phyloP scores from a whole-genome alignment of 352 stramenopile species.

The Paralagenidium karlingii region DNA sequence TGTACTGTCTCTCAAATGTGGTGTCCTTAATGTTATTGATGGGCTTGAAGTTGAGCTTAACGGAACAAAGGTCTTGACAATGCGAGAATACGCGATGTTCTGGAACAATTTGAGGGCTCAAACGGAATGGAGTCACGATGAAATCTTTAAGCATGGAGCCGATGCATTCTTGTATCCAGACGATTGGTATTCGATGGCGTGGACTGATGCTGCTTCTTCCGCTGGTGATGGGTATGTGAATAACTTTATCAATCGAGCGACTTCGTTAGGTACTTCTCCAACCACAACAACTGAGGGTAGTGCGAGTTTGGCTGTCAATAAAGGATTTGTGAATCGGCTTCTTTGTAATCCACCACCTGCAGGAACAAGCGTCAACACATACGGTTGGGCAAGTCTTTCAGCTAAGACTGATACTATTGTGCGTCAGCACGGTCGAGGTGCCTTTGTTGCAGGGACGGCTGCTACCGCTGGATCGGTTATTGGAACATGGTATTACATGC shows the following conservation, averaged over 20 bases:
- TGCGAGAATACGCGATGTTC: slow-evolving; percentile 7
- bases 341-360: neutral
- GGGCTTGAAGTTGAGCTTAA: slow-evolving; percentile 8
- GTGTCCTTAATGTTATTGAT: slow-evolving; percentile 13
- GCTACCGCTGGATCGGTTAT: slow-evolving; percentile 1
- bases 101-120: slow-evolving; percentile 11
- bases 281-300: neutral
- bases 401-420: neutral
- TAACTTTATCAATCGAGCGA: slow-evolving; percentile 3
- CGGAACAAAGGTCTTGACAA: slow-evolving; percentile 8
- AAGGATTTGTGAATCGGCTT: slow-evolving; percentile 1
- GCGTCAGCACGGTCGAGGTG: slow-evolving; percentile 2
- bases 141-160: slow-evolving; percentile 8
- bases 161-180: slow-evolving; percentile 8
- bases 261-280: no score
- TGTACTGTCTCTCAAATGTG: slow-evolving; percentile 6
- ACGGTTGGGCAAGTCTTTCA: no score
- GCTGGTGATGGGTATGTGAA: slow-evolving; percentile 8
- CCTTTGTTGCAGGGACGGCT: slow-evolving; percentile 2
- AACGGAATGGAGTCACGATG: slow-evolving; percentile 5
- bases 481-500: slow-evolving; percentile 7
- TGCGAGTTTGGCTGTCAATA: slow-evolving; percentile 1
- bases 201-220: neutral
- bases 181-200: slow-evolving; percentile 11
- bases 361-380: no score